Percentiles rank a stretch among this genome's conserved stretches.
phyloP scores from a whole-genome alignment of 1,284 basidiomycete genomes.

The Boletus mariae region DNA sequence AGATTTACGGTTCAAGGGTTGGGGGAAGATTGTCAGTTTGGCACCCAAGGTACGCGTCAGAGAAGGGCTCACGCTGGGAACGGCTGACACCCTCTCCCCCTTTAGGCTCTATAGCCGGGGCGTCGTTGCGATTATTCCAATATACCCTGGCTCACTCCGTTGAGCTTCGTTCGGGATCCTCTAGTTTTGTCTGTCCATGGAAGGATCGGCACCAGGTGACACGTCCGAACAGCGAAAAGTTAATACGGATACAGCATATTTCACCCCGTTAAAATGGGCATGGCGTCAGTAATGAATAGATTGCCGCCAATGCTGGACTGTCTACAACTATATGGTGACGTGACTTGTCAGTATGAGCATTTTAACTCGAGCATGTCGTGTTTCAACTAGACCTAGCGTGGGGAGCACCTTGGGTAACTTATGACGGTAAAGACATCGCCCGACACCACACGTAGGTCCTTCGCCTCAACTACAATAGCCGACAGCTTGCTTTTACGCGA shows the following conservation, averaged over 20 bases:
- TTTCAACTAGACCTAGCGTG: too few relatives aligned
- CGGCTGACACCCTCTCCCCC: too few relatives aligned
- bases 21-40: constrained; percentile 91
- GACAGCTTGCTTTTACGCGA: too few relatives aligned
- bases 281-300: neutral
- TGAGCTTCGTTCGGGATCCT: neutral
- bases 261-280: neutral
- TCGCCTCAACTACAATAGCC: too few relatives aligned
- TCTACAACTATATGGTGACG: neutral
- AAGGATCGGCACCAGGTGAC: neutral
- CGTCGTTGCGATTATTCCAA: neutral
- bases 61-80: neutral
- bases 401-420: too few relatives aligned
- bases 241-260: neutral
- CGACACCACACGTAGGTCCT: too few relatives aligned
- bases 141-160: constrained; percentile 8
- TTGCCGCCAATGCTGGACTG: neutral
- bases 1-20: constrained; percentile 87
- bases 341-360: neutral
- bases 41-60: constrained; percentile 77
- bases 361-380: too few relatives aligned
- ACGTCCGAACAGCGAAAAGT: neutral
- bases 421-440: too few relatives aligned
- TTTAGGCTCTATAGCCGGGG: constrained; percentile 20
- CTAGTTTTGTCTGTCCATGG: neutral